phyloP scores from a whole-genome alignment of 2,329 filamentous ascomycete species.

The Cercospora nicotianae region DNA sequence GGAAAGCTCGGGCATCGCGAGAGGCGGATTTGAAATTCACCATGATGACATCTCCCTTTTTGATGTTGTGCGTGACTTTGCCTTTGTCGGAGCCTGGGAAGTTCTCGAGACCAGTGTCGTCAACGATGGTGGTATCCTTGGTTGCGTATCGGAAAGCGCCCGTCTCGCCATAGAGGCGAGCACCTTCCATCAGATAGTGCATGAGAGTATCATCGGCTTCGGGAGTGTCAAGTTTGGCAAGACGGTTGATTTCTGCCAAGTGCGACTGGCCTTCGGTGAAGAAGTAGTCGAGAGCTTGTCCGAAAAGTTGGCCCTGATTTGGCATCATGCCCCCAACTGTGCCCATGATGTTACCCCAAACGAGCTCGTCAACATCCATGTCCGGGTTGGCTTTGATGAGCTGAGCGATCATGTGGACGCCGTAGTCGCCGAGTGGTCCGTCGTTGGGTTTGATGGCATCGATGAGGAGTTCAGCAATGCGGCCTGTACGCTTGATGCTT shows the following conservation, averaged over 20 bases:
- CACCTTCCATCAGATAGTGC: constrained; percentile 53
- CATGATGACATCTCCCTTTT: constrained; percentile 44
- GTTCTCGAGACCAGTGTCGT: constrained; percentile 30
- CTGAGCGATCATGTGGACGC: constrained; percentile 56
- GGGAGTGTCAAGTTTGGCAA: constrained; percentile 49
- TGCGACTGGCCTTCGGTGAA: constrained; percentile 50
- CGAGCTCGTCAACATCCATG: constrained; percentile 50
- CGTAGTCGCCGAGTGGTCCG: constrained; percentile 53
- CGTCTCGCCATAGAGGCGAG: constrained; percentile 47
- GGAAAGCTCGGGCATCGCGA: constrained; percentile 45
- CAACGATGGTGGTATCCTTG: constrained; percentile 38
- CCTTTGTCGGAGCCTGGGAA: constrained; percentile 21
- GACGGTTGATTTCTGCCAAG: constrained; percentile 49
- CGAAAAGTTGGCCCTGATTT: constrained; percentile 60
- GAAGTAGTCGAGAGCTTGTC: constrained; percentile 59
- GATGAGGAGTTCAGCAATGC: constrained; percentile 45
- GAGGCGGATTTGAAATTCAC: constrained; percentile 47
- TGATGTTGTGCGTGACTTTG: constrained; percentile 35
- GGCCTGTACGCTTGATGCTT: constrained; percentile 42
- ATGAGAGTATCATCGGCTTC: constrained; percentile 52
- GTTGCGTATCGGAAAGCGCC: constrained; percentile 44
- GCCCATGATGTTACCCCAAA: constrained; percentile 59
- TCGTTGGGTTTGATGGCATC: constrained; percentile 41
- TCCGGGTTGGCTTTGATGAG: constrained; percentile 48
- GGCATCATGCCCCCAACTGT: constrained; percentile 58